Conservation (phyloP, 768 basidiomycete species). For the Albatrellus ellisii region DNA sequence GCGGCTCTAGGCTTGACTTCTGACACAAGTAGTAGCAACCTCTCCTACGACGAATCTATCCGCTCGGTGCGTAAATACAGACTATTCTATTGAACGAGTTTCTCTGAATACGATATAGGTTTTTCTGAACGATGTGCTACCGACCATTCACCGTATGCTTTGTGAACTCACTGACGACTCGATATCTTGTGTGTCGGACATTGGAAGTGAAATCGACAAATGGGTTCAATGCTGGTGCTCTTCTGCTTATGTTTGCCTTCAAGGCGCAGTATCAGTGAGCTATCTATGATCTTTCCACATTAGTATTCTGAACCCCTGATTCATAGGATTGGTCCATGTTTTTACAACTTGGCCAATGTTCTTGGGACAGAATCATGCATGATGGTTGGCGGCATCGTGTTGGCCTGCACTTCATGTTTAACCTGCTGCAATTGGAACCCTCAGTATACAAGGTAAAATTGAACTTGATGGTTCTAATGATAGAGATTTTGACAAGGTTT, state of each 20-base stretch:
- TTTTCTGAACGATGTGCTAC: background rate
- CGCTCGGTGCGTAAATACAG: background rate
- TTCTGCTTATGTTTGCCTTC: background rate
- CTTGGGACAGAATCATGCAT: background rate
- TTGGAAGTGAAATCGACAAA: background rate
- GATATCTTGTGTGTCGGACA: background rate
- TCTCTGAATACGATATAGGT: too few species aligned
- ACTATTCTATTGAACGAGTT: background rate
- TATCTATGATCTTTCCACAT: background rate
- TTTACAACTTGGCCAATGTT: background rate
- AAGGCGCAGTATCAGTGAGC: background rate
- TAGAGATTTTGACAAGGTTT: background rate
- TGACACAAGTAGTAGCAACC: background rate
- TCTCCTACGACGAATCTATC: background rate
- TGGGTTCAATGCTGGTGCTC: background rate
- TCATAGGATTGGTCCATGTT: background rate
- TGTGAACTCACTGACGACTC: background rate
- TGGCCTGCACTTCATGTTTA: background rate
- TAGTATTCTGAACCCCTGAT: background rate
- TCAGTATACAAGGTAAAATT: background rate
- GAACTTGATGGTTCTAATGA: background rate
- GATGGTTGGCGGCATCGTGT: background rate
- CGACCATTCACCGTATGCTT: background rate
- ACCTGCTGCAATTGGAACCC: background rate
- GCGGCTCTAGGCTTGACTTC: constrained; percentile 29